phyloP scores from a whole-genome alignment of 805 yeast genomes.

The Hanseniaspora valbyensis region DNA sequence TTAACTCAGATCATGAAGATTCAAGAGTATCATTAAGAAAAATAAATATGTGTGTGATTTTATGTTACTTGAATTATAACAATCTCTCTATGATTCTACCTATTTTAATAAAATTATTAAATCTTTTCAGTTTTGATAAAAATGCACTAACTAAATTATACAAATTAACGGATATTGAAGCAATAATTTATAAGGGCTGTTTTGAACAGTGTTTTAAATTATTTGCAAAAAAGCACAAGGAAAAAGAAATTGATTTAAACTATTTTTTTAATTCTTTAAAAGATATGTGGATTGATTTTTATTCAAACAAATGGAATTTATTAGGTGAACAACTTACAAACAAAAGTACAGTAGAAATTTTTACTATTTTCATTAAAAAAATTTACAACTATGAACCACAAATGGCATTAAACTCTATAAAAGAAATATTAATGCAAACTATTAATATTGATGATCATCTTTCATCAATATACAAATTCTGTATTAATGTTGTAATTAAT shows the following conservation, averaged over 20 bases:
- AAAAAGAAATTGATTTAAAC: not conserved
- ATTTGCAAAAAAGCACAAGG: not conserved
- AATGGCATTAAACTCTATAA: not conserved
- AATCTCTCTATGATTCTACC: not conserved
- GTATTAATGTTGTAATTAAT: not conserved
- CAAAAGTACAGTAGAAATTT: constrained; percentile 1
- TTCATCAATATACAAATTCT: constrained; percentile 2
- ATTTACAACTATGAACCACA: not conserved
- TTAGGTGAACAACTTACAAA: constrained; percentile 1
- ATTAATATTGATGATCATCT: constrained; percentile 9
- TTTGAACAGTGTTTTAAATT: constrained; percentile 6
- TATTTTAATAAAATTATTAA: not conserved
- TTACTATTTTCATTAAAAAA: not conserved
- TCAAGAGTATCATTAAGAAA: not conserved
- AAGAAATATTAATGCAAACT: not conserved
- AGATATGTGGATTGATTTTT: constrained; percentile 6
- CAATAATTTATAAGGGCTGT: not conserved
- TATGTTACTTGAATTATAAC: not conserved
- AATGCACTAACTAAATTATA: not conserved
- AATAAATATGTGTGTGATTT: constrained; percentile 9
- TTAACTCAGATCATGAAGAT: not conserved
- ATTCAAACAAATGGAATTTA: constrained; percentile 5
- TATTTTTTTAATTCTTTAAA: not conserved
- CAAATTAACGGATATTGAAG: not conserved
- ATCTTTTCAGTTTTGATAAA: not conserved